A percentile compares a stretch with the other conserved stretches of the same genome.
These are phyloP conservation scores for Phytophthora melonis DNA, from an alignment of 352 stramenopile genomes.

Conservation along the genomic window DNA sequence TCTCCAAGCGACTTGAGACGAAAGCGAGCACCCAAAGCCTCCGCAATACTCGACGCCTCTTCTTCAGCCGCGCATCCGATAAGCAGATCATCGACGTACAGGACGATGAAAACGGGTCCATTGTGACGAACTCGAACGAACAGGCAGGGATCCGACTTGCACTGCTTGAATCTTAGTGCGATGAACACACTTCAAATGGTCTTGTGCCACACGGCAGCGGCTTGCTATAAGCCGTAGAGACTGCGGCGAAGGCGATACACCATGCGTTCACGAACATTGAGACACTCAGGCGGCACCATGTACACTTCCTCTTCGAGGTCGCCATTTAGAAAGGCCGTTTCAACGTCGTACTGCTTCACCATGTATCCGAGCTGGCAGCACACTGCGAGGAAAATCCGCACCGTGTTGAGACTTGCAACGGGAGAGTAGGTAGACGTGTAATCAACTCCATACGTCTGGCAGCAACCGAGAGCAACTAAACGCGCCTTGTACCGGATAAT, in stretches of 20 bases:
- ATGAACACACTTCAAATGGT: slow-evolving; percentile 27
- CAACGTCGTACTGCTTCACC: not conserved
- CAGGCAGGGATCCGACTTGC: not conserved
- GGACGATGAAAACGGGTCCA: slow-evolving; percentile 6
- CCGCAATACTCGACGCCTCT: not conserved
- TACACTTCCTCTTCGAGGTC: slow-evolving; percentile 35
- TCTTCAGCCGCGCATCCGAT: slow-evolving; percentile 1
- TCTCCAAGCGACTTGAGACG: slow-evolving; percentile 23
- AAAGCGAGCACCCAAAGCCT: slow-evolving; percentile 6
- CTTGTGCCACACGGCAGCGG: slow-evolving; percentile 24
- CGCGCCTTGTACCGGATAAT: no score
- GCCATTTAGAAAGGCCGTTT: slow-evolving; percentile 35
- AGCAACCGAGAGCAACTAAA: no score
- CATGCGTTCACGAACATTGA: slow-evolving; percentile 18
- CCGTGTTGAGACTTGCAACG: no score
- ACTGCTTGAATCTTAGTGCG: not conserved
- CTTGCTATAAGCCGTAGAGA: slow-evolving; percentile 46
- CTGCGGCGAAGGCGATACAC: slow-evolving; percentile 36
- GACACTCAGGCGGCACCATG: slow-evolving; percentile 24
- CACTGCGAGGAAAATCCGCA: not conserved
- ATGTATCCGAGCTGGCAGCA: not conserved
- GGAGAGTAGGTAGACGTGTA: no score
- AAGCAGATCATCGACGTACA: slow-evolving; percentile 23
- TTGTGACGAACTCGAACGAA: not conserved
- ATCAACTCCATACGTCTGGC: no score